Evolutionary conservation across 2,329 filamentous ascomycete species (phyloP).

Genomic region (Tolypocladium tundrense): DNA sequence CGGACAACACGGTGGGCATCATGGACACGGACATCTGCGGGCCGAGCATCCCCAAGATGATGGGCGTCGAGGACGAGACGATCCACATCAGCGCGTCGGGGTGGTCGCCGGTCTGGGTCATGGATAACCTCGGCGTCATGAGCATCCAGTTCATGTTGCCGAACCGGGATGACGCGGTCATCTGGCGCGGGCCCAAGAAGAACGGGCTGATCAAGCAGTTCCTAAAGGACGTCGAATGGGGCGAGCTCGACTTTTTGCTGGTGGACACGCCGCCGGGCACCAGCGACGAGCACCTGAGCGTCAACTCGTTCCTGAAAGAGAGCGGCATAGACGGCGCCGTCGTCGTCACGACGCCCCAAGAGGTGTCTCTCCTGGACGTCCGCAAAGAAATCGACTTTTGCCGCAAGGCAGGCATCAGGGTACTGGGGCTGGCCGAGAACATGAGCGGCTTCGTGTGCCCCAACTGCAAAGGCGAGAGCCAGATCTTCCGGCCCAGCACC

Average conservation of each 20-base stretch:
- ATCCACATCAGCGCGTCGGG: constrained; percentile 84
- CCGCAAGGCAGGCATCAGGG: constrained; percentile 78
- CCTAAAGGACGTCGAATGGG: constrained; percentile 96
- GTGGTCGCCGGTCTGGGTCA: constrained; percentile 93
- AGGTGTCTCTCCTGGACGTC: constrained; percentile 85
- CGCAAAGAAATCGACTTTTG: constrained; percentile 98
- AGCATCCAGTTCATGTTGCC: constrained; percentile 98
- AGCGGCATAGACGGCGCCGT: constrained; percentile 90
- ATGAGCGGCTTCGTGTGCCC: constrained; percentile 97
- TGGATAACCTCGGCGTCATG: constrained; percentile 92
- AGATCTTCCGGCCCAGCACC: constrained; percentile 88
- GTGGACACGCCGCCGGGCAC: constrained; percentile 96
- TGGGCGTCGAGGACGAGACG: constrained; percentile 89
- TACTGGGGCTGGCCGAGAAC: constrained; percentile 90
- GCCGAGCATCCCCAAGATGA: constrained; percentile 95
- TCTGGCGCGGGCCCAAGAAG: constrained; percentile 97
- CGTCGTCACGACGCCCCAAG: constrained; percentile 88
- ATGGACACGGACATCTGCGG: constrained; percentile 99
- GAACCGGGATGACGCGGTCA: constrained; percentile 85
- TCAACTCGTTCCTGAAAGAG: constrained; percentile 85
- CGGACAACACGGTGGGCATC: constrained; percentile 71
- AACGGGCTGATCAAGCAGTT: constrained; percentile 98
- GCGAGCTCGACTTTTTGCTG: constrained; percentile 82
- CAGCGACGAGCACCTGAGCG: constrained; percentile 87
- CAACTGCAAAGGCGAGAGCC: constrained; percentile 68